Evolutionary conservation across 2,329 filamentous ascomycete genomes (phyloP), one percentile per base, ranked within the genome.

Genomic region (Pseudomassariella vexata): DNA sequence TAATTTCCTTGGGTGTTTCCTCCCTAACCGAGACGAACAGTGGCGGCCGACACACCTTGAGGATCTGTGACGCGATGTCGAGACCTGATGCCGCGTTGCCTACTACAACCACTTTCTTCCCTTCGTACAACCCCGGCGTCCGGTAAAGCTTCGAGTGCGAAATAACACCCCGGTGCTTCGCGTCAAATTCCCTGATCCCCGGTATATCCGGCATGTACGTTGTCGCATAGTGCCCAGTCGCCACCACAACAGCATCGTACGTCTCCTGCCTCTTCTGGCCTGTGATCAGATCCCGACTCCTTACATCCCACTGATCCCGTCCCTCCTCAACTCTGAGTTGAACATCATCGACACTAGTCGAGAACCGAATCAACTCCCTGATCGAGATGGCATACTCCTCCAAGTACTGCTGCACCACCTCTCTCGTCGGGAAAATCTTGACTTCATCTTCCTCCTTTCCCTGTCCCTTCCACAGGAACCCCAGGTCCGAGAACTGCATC

Each of bases 61-160:
- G 73, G 45, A 95, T 82, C 53, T 95, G 90, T 3, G 68, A 62
- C 11, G 82, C 81, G 46, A 96, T 86, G 49, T 96, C 90, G 11
- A 87, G 61, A 0, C 87, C 90, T 0, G 86, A 94, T 0, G 88
- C 83, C 1, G 82, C 82, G 47, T 86, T 92, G 8, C 90, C 90
- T 1, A 95, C 78, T 0, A 95, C 71, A 5, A 95, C 57, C 9
- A 92, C 84, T 56, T 85, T 94, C 54, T 84, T 83, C 32, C 64
- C 68, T 1, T 53, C 51, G 47, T 81, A 95, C 1, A 63, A 49
- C 12, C 75, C 69, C 0, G 85, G 73, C 0, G 59, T 69, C 24
- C 88, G 79, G 52, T 88, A 96, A 36, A 78, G 76, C 54, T 92
- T 95, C 1, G 88, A 87, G 56, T 92, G 85, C 2, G 68, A 70